Evolutionary conservation across 2,329 filamentous ascomycete genomes (phyloP).

Genomic region (Emmonsia crescens): DNA sequence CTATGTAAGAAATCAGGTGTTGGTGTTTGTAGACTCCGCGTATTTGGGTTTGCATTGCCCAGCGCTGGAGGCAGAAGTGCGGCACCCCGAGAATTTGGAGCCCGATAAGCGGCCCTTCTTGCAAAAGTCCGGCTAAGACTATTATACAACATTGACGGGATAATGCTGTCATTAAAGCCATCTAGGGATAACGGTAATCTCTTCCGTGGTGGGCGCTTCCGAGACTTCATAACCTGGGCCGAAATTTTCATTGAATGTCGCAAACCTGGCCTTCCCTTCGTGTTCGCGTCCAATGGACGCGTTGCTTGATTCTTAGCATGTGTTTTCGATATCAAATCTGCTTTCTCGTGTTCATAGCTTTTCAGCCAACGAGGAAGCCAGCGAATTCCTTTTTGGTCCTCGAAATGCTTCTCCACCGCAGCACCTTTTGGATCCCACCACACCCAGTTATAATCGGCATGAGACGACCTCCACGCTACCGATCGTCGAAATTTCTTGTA

Average conservation of each 20-base stretch:
- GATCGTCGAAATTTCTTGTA: conserved; percentile 17
- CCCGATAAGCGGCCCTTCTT: background rate
- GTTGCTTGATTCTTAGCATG: background rate
- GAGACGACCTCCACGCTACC: conserved; percentile 26
- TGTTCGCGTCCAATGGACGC: background rate
- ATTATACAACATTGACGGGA: background rate
- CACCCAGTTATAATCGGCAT: conserved; percentile 28
- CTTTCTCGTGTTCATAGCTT: conserved; percentile 18
- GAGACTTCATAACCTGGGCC: background rate
- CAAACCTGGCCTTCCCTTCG: background rate
- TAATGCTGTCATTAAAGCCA: background rate
- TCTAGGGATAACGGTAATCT: background rate
- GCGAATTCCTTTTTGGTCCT: conserved; percentile 11
- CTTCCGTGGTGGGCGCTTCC: background rate
- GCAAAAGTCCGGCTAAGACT: background rate
- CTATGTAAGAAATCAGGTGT: background rate
- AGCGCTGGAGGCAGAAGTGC: background rate
- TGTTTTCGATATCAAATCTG: conserved; percentile 20
- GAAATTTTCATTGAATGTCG: background rate
- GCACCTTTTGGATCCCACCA: conserved; percentile 31
- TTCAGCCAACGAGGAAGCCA: conserved; percentile 20
- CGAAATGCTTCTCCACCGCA: conserved; percentile 10
- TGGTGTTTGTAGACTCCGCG: background rate
- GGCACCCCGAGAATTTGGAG: background rate
- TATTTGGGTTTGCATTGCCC: no score